These are phyloP conservation scores for Rutstroemia sp. DNA, from an alignment of 2,329 filamentous ascomycete species.

Conservation along the genomic window DNA sequence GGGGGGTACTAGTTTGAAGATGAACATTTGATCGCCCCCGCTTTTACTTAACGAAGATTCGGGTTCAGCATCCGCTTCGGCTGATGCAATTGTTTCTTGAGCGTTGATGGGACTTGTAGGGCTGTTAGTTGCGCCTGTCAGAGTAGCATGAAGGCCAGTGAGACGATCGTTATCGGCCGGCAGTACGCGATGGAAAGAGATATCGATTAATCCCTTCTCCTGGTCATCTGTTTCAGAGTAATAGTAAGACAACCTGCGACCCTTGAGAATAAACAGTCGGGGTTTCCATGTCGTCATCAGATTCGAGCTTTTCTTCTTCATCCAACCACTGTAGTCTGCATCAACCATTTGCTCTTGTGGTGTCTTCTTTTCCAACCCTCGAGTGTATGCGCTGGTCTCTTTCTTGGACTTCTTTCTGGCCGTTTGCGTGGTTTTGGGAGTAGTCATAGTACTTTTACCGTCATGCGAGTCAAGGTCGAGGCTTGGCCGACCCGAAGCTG, in stretches of 20 bases:
- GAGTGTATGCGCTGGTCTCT: constrained; percentile 87
- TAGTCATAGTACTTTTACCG: constrained; percentile 46
- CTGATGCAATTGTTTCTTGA: constrained; percentile 38
- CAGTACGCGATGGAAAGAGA: constrained; percentile 94
- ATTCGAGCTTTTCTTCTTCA: constrained; percentile 97
- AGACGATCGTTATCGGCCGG: constrained; percentile 87
- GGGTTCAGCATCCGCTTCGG: constrained; percentile 35
- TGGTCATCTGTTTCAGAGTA: constrained; percentile 89
- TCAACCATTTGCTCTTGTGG: constrained; percentile 77
- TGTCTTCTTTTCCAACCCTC: constrained; percentile 72
- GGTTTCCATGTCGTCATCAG: constrained; percentile 98
- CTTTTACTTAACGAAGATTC: constrained; percentile 29
- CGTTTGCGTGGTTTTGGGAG: constrained; percentile 40
- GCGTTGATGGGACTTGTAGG: constrained; percentile 47
- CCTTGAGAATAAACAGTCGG: constrained; percentile 88
- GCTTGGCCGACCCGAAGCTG: constrained; percentile 58
- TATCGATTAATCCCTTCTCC: constrained; percentile 94
- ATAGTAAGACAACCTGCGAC: constrained; percentile 87
- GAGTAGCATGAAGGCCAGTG: constrained; percentile 81
- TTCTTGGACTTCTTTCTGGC: constrained; percentile 75
- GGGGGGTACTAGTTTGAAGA: constrained; percentile 95
- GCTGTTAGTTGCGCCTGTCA: constrained; percentile 72
- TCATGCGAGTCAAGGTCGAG: constrained; percentile 75
- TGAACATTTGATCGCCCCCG: constrained; percentile 70
- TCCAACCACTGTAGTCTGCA: constrained; percentile 96